Conservation (phyloP, 352 stramenopile genomes). For the Hyaloperonospora arabidopsidis region DNA sequence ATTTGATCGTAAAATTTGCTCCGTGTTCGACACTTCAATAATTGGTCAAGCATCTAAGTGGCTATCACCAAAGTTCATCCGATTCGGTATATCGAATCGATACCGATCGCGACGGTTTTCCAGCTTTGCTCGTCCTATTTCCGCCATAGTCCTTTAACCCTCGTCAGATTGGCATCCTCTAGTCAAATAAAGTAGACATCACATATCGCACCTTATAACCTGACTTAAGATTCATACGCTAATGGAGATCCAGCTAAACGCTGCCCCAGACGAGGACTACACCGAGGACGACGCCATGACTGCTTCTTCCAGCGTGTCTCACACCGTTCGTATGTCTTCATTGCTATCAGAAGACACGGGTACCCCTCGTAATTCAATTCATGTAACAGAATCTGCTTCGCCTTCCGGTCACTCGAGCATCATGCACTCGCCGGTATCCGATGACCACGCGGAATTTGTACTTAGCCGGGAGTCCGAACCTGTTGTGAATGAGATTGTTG, state of each 20-base stretch:
- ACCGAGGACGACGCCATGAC: conserved; percentile 8
- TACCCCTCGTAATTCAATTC: conserved; percentile 8
- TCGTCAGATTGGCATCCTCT: too few relatives aligned
- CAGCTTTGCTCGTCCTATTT: too few relatives aligned
- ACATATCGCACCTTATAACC: too few relatives aligned
- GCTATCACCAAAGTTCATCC: too few relatives aligned
- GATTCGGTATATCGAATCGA: too few relatives aligned
- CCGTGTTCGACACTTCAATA: too few relatives aligned
- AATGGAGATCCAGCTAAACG: conserved; percentile 54
- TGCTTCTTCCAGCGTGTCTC: conserved; percentile 7
- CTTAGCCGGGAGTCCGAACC: conserved; percentile 10
- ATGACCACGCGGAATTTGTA: conserved; percentile 22
- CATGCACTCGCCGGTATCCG: conserved; percentile 46
- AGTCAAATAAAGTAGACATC: too few relatives aligned
- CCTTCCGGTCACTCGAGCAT: conserved; percentile 39
- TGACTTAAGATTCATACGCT: too few relatives aligned
- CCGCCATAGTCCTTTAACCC: too few relatives aligned
- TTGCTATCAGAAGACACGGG: conserved; percentile 34
- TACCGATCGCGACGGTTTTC: too few relatives aligned
- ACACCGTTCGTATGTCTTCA: conserved; percentile 32
- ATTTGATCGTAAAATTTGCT: too few relatives aligned
- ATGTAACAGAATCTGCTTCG: not conserved
- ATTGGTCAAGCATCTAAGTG: too few relatives aligned
- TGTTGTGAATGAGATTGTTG: conserved; percentile 6
- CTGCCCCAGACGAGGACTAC: conserved; percentile 18